These are phyloP conservation scores for Paramyrothecium roridum DNA, from an alignment of 2,329 filamentous ascomycete species.

Conservation along the genomic window DNA sequence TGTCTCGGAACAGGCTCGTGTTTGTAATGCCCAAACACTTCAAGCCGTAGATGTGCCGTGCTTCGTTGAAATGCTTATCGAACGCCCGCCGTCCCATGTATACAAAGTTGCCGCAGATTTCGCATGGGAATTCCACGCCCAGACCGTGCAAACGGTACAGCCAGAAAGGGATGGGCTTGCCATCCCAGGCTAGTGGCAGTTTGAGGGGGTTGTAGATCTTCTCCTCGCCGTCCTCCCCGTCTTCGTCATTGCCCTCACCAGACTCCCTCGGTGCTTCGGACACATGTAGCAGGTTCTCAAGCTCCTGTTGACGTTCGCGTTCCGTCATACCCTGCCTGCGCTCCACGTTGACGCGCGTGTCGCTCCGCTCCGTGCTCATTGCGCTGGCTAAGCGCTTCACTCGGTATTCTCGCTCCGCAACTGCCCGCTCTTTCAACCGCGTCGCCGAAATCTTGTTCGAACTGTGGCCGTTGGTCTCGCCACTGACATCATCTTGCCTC, in stretches of 20 bases:
- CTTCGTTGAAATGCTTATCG: conserved; percentile 98
- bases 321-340: conserved; percentile 97
- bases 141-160: conserved; percentile 95
- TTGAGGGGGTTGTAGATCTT: conserved; percentile 97
- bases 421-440: conserved; percentile 79
- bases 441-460: conserved; percentile 33
- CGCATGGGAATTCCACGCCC: conserved; percentile 91
- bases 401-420: conserved; percentile 85
- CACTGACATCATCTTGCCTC: conserved; percentile 35
- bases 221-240: conserved; percentile 76
- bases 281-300: conserved; percentile 73
- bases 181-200: conserved; percentile 93
- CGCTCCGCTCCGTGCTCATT: conserved; percentile 83
- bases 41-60: conserved; percentile 86
- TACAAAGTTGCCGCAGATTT: conserved; percentile 97
- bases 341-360: conserved; percentile 92
- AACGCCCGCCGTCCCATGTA: conserved; percentile 96
- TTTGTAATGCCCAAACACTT: conserved; percentile 94
- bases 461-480: conserved; percentile 19
- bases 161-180: conserved; percentile 99
- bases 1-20: conserved; percentile 87
- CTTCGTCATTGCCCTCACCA: conserved; percentile 58
- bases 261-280: conserved; percentile 25
- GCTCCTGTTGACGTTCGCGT: conserved; percentile 87
- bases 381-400: conserved; percentile 75